Evolutionary conservation across 2,329 filamentous ascomycete species (phyloP), one percentile per base, ranked within the genome.

Genomic region (Chalara sp.): DNA sequence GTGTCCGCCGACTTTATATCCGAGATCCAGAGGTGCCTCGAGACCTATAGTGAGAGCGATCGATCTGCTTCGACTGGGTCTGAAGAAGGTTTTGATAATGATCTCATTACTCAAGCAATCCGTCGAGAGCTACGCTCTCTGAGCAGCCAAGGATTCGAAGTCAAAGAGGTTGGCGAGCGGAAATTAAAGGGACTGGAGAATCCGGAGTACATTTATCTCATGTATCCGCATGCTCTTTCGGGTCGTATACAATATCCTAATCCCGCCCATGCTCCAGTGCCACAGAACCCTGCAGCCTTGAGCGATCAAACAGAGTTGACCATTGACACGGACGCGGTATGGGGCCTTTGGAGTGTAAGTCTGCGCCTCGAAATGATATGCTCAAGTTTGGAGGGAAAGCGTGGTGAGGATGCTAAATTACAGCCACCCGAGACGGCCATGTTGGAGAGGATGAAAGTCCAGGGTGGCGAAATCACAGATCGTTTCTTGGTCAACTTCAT

Each of bases 161-260:
- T 97, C 64, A 96, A 96, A 69, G 91, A 96, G 62, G 86, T 96
- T 67, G 93, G 93, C 46, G 91, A 97, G 69, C 86, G 86, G 59
- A 96, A 96, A 65, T 77, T 99, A 51, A 99, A 99, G 71, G 93
- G 93, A 32, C 82, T 99, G 10, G 93, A 99, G 69, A 99, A 99
- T 65, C 92, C 93, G 0, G 93, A 99, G 67, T 86, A 90, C 54
- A 86, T 99, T 59, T 97, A 96, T 70, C 84, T 95, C 52, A 87
- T 99, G 67, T 99, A 96, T 66, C 92, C 93, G 2, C 90, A 96
- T 66, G 81, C 86, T 1, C 79, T 99, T 32, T 83, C 87, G 10
- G 89, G 89, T 39, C 86, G 93, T 54, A 84, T 90, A 53, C 79
- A 86, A 11, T 78, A 84, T 37, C 87, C 91, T 43, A 54, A 52